A percentile compares a stretch with the other conserved stretches of the same genome.
Evolutionary conservation across 2,329 filamentous ascomycete genomes (phyloP).

Genomic region (Sporothrix dimorphospora): DNA sequence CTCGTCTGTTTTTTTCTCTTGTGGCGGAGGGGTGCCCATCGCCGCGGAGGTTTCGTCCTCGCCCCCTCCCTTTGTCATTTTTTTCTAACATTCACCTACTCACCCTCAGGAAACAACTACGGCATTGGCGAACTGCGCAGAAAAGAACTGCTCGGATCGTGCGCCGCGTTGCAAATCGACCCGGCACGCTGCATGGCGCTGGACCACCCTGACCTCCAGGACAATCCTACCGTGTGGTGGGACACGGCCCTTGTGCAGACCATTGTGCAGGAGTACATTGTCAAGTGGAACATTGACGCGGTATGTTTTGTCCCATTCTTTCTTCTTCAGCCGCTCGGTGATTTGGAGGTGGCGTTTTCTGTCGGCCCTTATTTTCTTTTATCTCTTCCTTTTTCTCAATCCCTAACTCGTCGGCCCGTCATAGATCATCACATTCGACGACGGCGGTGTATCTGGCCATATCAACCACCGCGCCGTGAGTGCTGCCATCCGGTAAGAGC

Average conservation of each 20-base stretch:
- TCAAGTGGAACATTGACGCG: slow-evolving; percentile 24
- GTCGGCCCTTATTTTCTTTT: not conserved
- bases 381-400: not conserved
- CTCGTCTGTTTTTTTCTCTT: not conserved
- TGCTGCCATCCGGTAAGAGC: slow-evolving; percentile 19
- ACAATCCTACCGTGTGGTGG: slow-evolving; percentile 22
- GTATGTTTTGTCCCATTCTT: not conserved
- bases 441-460: slow-evolving; percentile 23
- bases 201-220: slow-evolving; percentile 21
- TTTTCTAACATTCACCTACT: not conserved
- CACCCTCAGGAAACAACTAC: slow-evolving; percentile 21
- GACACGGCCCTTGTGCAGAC: slow-evolving; percentile 18
- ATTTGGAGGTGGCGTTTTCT: not conserved
- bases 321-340: not conserved
- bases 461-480: slow-evolving; percentile 28
- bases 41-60: not conserved
- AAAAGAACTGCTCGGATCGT: slow-evolving; percentile 17
- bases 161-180: slow-evolving; percentile 18
- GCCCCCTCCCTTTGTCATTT: not conserved
- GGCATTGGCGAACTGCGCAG: slow-evolving; percentile 23
- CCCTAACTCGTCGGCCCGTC: not conserved
- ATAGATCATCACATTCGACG: slow-evolving; percentile 25
- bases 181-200: slow-evolving; percentile 20
- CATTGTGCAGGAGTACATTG: slow-evolving; percentile 21
- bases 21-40: slow-evolving; percentile 1